A percentile compares a stretch with the other conserved stretches of the same genome.
These are phyloP conservation scores for Dryadomyces quercus-mongolicae DNA, from an alignment of 2,329 filamentous ascomycete species.

Conservation along the genomic window DNA sequence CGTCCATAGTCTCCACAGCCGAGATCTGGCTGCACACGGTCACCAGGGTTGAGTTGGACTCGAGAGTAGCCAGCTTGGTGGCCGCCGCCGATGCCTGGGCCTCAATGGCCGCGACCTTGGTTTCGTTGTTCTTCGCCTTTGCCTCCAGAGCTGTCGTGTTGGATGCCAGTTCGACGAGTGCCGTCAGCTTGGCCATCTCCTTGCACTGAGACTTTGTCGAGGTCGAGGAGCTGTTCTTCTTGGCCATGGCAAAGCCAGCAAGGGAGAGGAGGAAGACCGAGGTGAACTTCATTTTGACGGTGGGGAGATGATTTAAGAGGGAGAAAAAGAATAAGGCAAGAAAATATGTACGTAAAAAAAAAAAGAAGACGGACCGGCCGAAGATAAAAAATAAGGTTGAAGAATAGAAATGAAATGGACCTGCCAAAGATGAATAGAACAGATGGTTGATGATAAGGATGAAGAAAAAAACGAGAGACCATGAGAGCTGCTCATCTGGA, in stretches of 20 bases:
- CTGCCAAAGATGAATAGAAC: not conserved
- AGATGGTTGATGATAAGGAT: not conserved
- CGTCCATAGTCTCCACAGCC: constrained; percentile 17
- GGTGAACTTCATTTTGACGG: constrained; percentile 5
- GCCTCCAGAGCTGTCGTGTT: constrained; percentile 23
- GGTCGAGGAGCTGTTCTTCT: constrained; percentile 12
- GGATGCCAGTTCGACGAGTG: constrained; percentile 19
- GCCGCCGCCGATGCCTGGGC: constrained; percentile 21
- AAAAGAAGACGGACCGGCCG: not conserved
- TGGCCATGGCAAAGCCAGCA: constrained; percentile 15
- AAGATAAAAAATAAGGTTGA: not conserved
- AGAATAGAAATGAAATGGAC: not conserved
- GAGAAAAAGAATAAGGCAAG: not conserved
- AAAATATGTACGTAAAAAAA: not conserved
- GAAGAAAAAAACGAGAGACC: not conserved
- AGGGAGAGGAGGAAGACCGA: constrained; percentile 11
- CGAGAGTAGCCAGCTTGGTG: constrained; percentile 19
- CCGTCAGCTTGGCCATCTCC: constrained; percentile 13
- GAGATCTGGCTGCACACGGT: constrained; percentile 19
- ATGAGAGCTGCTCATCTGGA: not conserved
- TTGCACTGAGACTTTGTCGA: constrained; percentile 20
- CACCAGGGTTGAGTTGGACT: constrained; percentile 24
- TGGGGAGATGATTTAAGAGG: not conserved
- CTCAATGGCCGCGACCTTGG: constrained; percentile 23
- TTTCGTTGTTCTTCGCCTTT: constrained; percentile 23